A percentile compares a stretch with the other conserved stretches of the same genome.
Evolutionary conservation across 192 early-diverging fungal species (phyloP).

Genomic region (Gaertneriomyces sp.): DNA sequence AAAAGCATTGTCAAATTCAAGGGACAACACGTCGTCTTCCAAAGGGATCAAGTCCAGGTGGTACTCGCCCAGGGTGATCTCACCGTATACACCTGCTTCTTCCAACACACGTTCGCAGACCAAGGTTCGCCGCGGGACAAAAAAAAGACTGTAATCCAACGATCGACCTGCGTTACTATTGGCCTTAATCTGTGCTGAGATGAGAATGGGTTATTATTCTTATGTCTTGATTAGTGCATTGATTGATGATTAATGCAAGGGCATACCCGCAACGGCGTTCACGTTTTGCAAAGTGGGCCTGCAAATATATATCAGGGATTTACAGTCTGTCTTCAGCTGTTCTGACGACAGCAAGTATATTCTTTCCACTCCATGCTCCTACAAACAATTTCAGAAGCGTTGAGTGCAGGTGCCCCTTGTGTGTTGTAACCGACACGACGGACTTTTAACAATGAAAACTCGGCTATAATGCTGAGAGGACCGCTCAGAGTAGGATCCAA

Average conservation of each 20-base stretch:
- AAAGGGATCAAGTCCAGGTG: slow-evolving; percentile 87
- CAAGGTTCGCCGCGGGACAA: slow-evolving; percentile 85
- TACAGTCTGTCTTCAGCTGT: slow-evolving; percentile 65
- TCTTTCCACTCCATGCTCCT: slow-evolving; percentile 96
- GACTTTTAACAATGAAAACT: slow-evolving; percentile 81
- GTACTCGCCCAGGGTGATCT: slow-evolving; percentile 80
- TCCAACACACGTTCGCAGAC: slow-evolving; percentile 92
- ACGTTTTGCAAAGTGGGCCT: slow-evolving; percentile 73
- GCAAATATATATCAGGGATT: slow-evolving; percentile 78
- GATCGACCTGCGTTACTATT: not conserved
- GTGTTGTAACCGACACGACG: not conserved
- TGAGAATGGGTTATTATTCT: not conserved
- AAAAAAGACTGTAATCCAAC: slow-evolving; percentile 52
- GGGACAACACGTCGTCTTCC: slow-evolving; percentile 83
- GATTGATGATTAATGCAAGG: not conserved
- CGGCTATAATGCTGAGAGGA: slow-evolving; percentile 80
- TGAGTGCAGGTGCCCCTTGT: not conserved
- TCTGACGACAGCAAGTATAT: slow-evolving; percentile 77
- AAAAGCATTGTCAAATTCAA: slow-evolving; percentile 82
- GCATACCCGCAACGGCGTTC: slow-evolving; percentile 22
- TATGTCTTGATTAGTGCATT: too few species aligned
- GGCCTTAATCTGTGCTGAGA: not conserved
- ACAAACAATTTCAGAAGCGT: not conserved
- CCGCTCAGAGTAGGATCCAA: slow-evolving; percentile 81
- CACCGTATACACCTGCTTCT: slow-evolving; percentile 87